Percentiles rank a stretch among this genome's conserved stretches.
Conservation (phyloP, 2,329 filamentous ascomycete species). For the Cladosporium velox region DNA sequence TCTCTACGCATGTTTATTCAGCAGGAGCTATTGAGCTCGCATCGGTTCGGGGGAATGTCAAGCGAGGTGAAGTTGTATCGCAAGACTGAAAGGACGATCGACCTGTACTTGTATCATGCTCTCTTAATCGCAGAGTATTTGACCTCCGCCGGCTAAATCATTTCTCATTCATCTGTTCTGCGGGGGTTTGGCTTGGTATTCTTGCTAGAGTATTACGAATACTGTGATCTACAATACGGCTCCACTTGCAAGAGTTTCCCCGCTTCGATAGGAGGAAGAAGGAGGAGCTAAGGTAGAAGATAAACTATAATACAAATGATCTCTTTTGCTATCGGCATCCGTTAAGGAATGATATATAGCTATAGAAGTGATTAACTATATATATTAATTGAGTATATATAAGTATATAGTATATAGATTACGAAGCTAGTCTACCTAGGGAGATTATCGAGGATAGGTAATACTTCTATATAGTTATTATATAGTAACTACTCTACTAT, state of each 20-base stretch:
- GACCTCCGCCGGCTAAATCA: conserved; percentile 10
- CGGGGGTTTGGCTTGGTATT: conserved; percentile 12
- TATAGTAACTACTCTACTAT: no score
- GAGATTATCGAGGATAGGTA: no score
- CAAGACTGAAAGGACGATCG: not conserved
- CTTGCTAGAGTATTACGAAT: not conserved
- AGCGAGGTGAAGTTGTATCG: not conserved
- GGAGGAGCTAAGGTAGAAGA: no score
- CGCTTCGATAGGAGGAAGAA: not conserved
- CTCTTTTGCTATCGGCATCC: no score
- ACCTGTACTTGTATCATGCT: not conserved
- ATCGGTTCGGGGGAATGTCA: not conserved
- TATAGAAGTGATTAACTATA: no score
- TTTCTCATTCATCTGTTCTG: not conserved
- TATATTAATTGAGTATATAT: no score
- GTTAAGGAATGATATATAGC: no score
- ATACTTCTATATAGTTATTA: no score
- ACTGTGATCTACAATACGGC: not conserved
- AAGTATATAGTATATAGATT: no score
- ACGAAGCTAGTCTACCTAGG: no score
- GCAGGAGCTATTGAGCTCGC: not conserved
- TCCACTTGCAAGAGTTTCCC: not conserved
- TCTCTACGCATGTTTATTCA: not conserved
- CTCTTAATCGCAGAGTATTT: not conserved
- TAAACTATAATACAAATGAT: no score